Evolutionary conservation across 371 early-diverging fungal species (phyloP), one percentile per base, ranked within the genome.

Genomic region (Sporodiniella umbellata): DNA sequence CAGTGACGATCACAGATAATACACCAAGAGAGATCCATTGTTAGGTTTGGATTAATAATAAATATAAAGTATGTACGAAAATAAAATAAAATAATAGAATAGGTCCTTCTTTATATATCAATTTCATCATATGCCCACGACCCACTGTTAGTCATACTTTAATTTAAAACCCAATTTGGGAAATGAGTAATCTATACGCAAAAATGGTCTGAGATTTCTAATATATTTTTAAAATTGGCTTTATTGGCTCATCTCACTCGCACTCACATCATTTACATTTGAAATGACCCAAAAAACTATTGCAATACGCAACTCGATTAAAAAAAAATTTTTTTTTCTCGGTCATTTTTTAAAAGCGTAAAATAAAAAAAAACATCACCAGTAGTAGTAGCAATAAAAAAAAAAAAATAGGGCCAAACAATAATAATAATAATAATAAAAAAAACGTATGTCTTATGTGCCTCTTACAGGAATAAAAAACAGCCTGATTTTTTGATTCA

Each of bases 1-100:
- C 51, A 56, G 19, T 56, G 56, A 45, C 56, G 50, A 57, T 48
- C 72, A 62, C 58, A 66, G 61, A 40, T 68, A 66, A 37, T 68
- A 70, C 51, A 68, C 66, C 43, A 60, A 55, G 52, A 64, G 52
- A 42, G 62, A 70, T 60, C 51, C 64, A 64, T 64, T 25, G 35
- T 55, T 15, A n/a, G n/a, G n/a, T n/a, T n/a, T n/a, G n/a, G n/a
- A n/a, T n/a, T n/a, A n/a, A n/a, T n/a, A 95, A 95, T 95, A 14
- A 95, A 80, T 63, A 92, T 19, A 21, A 40, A 2, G 21, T n/a
- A 21, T 2, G 21, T 19, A 40, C 17, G 3, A 39, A 39, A 19
- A 92, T 22, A 94, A 78, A 35, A 92, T 21, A 40, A 8, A 19
- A 8, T n/a, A 21, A 12, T 21, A 37, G 17, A 4, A 15, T n/a